Evolutionary conservation across 1,284 basidiomycete species (phyloP), one percentile per base, ranked within the genome.

Genomic region (Apiotrichum veenhuisii): DNA sequence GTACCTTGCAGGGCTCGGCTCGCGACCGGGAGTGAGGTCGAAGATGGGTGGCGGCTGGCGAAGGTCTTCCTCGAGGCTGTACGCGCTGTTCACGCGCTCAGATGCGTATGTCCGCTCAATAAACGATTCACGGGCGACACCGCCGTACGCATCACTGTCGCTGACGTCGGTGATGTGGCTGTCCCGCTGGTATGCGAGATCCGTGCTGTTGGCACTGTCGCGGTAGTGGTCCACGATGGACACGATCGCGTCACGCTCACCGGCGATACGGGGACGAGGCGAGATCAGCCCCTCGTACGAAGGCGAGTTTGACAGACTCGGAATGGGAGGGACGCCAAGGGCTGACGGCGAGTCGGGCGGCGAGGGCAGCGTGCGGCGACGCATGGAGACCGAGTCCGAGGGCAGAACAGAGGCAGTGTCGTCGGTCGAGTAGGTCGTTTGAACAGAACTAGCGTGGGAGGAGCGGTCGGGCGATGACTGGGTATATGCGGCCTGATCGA

Each of bases 1-100:
- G 69, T 93, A 92, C 50, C 89, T 83, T 38, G 78, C 83, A 8
- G 89, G 89, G 67, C 85, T 87, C 14, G 79, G 76, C 62, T 76
- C 74, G 76, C 59, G 82, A 70, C 52, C 85, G 80, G 55, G 81
- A 66, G 57, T 85, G 79, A 62, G 66, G 54, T 74, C 73, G 46
- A 80, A 72, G 22, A 77, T 78, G 18, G 79, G 63, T n/a, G 68
- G 64, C 41, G 72, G 60, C 22, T 64, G 59, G 2, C 50, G 54
- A 11, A 56, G 59, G 25, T 62, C 60, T 40, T 47, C 43, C 47
- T 42, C 34, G 14, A 46, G 12, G 46, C 38, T 30, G 52, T 62
- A 56, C 38, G 52, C 52, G 41, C 56, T 54, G 49, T 59, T 62
- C 30, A 42, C 17, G 46, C 58, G 47, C 50, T 63, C 62, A 10